Base-by-base conservation (phyloP, 176 grass and related monocot genomes). In the Bothriochloa decipiens region DNA sequence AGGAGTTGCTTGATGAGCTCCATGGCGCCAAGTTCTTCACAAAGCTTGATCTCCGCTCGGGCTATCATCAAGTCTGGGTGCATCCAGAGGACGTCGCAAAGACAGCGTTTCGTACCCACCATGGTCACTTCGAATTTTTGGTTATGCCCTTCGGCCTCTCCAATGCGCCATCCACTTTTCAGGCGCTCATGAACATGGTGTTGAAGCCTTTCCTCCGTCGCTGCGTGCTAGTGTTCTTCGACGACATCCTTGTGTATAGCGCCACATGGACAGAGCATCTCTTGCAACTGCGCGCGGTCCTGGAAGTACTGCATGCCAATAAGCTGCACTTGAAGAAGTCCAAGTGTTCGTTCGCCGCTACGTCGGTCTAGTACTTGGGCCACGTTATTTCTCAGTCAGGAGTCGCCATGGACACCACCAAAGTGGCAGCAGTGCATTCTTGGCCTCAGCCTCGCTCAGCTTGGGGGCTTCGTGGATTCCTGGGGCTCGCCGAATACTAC, bases 231-330 rank as follows among this genome's bases (percentile, higher is more conserved):
- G 68, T 23, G 0, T 70, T 70, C 68, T 70, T 70, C 20, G 36
- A 70, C 10, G 68, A 70, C 18, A 70, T 70, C 3, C 17, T 70
- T 8, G 10, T 70, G 10, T 70, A 70, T 17, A 70, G 36, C 10
- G 4, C 36, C 0, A 5, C 20, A 0, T 70, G 36, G 36, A 9
- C 67, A 0, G 42, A 45, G 18, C 36, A 70, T 2, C 36, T 70
- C 0, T 4, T n/a, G 36, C 36, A 11, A 0, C 9, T 41, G 17
- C 36, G 18, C 2, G 68, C 4, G 0, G 68, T 70, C 0, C 22
- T 70, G 8, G 3, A 3, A 0, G 18, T n/a, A 3, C 35, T 70
- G 0, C 9, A 10, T 8, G 0, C 4, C 3, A 17, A 40, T 2
- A 17, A 1, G 1, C 68, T 70, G 2, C 36, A 9, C 3, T 1